Evolutionary conservation across 257 asterid species (phyloP).

Genomic region (Rauvolfia tetraphylla): DNA sequence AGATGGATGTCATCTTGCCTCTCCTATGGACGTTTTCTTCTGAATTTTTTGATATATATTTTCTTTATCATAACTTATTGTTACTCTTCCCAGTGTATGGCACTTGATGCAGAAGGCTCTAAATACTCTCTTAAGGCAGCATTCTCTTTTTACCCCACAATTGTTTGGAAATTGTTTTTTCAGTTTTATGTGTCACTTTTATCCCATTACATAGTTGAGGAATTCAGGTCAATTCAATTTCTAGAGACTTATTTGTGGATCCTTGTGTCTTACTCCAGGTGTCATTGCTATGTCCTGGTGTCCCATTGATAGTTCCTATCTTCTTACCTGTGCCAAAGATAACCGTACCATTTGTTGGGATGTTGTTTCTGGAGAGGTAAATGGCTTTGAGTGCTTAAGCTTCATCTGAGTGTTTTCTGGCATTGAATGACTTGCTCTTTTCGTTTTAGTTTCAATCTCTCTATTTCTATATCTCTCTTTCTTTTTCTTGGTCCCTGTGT

Average conservation of each 20-base stretch:
- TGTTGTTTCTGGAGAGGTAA: conserved; percentile 78
- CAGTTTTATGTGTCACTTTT: background rate
- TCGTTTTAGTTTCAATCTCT: background rate
- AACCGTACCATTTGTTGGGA: conserved; percentile 99
- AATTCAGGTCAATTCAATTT: background rate
- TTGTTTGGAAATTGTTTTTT: background rate
- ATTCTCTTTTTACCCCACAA: background rate
- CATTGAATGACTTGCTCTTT: background rate
- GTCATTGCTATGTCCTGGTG: conserved; percentile 99
- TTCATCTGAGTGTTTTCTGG: background rate
- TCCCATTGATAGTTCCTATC: conserved; percentile 85
- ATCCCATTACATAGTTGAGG: background rate
- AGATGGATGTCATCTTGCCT: background rate
- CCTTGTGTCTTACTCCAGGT: conserved; percentile 45
- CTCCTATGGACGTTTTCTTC: background rate
- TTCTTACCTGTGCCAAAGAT: conserved; percentile 96
- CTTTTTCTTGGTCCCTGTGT: background rate
- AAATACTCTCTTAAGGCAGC: background rate
- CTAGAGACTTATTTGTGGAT: background rate
- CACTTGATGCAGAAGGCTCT: background rate
- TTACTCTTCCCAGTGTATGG: background rate
- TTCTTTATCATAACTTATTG: background rate
- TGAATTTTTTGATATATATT: background rate
- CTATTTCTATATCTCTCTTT: conserved; percentile 10
- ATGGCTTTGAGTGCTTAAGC: conserved; percentile 17